These are phyloP conservation scores for Corchorus olitorius DNA, from an alignment of 345 rosid genomes.

Conservation along the genomic window DNA sequence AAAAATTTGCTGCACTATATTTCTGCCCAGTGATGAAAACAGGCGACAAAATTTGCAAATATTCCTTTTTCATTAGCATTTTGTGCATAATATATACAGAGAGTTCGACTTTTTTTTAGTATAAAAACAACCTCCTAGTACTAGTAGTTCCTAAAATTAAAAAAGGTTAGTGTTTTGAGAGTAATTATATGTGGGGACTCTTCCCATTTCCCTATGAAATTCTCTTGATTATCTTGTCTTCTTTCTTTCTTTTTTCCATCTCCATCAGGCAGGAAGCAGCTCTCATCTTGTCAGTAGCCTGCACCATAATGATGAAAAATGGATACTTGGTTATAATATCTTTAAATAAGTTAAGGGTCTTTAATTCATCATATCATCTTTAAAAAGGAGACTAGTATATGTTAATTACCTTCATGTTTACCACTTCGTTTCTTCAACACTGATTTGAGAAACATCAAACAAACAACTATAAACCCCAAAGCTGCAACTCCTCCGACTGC, in stretches of 20 bases:
- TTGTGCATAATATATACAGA: too few species aligned
- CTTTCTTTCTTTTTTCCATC: neutral
- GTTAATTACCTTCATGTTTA: slow-evolving; percentile 34
- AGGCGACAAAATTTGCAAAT: neutral
- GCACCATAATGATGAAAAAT: slow-evolving; percentile 6
- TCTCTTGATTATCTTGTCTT: neutral
- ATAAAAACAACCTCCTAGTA: too few species aligned
- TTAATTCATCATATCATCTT: too few species aligned
- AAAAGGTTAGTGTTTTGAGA: neutral
- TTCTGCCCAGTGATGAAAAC: neutral
- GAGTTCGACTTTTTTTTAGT: too few species aligned
- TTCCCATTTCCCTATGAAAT: neutral
- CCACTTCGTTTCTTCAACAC: slow-evolving; percentile 51
- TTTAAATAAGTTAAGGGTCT: too few species aligned
- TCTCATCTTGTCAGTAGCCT: neutral
- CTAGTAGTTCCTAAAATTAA: too few species aligned
- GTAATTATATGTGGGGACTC: neutral
- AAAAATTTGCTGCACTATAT: neutral
- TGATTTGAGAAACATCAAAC: slow-evolving; percentile 60
- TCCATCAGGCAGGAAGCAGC: neutral
- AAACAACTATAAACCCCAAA: slow-evolving; percentile 59
- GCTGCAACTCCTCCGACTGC: slow-evolving; percentile 85
- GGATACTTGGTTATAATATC: neutral
- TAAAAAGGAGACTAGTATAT: too few species aligned
- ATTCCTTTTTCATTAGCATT: neutral